Percentiles rank a stretch among this genome's conserved stretches.
Conservation (phyloP, 2,329 filamentous ascomycete species). For the Torrubiella hemipterigena region DNA sequence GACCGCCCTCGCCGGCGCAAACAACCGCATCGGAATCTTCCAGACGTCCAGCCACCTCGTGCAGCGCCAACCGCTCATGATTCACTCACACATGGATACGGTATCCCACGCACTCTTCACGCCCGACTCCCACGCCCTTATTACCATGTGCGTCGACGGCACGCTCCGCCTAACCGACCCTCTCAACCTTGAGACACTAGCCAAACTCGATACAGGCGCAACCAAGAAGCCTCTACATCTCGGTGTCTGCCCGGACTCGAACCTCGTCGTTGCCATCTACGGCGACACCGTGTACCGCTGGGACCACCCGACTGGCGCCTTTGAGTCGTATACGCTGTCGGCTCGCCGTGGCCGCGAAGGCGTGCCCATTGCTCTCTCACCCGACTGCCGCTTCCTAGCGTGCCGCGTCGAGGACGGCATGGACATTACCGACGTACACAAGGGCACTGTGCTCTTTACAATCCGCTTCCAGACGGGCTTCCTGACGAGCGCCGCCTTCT, state of each 20-base stretch:
- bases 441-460: constrained; percentile 20
- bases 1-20: constrained; percentile 12
- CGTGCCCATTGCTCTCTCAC: constrained; percentile 22
- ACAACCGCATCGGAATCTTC: constrained; percentile 13
- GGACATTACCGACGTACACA: constrained; percentile 20
- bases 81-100: constrained; percentile 13
- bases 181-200: constrained; percentile 10
- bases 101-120: constrained; percentile 16
- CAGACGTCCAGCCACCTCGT: constrained; percentile 7
- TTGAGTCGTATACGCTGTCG: constrained; percentile 20
- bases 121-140: constrained; percentile 11
- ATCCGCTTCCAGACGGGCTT: constrained; percentile 16
- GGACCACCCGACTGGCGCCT: constrained; percentile 15
- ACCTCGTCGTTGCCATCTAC: constrained; percentile 20
- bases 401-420: constrained; percentile 22
- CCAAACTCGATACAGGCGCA: constrained; percentile 16
- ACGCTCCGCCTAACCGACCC: constrained; percentile 14
- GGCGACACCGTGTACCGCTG: constrained; percentile 21
- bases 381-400: constrained; percentile 20
- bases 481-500: constrained; percentile 20
- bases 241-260: constrained; percentile 15
- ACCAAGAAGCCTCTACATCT: constrained; percentile 15
- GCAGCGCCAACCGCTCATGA: constrained; percentile 8
- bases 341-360: constrained; percentile 17
- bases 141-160: constrained; percentile 15